Evolutionary conservation across 768 basidiomycete species (phyloP).

Genomic region (Mycena sanguinolenta): DNA sequence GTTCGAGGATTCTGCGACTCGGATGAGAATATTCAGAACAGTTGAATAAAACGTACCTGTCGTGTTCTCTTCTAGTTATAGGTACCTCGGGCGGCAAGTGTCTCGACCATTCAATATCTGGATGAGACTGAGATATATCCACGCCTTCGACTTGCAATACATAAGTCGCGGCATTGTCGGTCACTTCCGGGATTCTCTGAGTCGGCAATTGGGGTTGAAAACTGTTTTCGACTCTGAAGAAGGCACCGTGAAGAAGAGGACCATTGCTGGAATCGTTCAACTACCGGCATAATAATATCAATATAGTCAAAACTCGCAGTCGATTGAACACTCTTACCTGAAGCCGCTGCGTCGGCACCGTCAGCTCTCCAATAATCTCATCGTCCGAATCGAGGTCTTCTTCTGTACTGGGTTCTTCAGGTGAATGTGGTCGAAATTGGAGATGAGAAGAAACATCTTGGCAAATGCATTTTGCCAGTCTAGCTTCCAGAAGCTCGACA

Average conservation of each 20-base stretch:
- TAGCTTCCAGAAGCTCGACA: slow-evolving; percentile 19
- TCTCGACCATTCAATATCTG: slow-evolving; percentile 34
- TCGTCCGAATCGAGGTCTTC: slow-evolving; percentile 29
- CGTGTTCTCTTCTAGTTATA: slow-evolving; percentile 35
- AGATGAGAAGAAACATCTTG: slow-evolving; percentile 28
- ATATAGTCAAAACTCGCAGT: too few relatives aligned
- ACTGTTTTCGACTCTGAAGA: slow-evolving; percentile 1
- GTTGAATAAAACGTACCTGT: slow-evolving; percentile 28
- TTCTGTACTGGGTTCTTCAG: slow-evolving; percentile 2
- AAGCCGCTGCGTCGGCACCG: slow-evolving; percentile 27
- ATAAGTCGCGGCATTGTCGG: slow-evolving; percentile 22
- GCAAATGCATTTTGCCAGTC: slow-evolving; percentile 29
- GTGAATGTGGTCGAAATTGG: slow-evolving; percentile 20
- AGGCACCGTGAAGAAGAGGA: slow-evolving; percentile 16
- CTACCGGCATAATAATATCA: slow-evolving; percentile 11
- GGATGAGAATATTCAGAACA: not conserved
- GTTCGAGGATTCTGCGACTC: slow-evolving; percentile 48
- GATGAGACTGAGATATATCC: slow-evolving; percentile 9
- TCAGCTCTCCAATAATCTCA: slow-evolving; percentile 30
- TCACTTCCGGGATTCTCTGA: not conserved
- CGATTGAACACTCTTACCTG: slow-evolving; percentile 14
- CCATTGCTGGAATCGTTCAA: slow-evolving; percentile 26
- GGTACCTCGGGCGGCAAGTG: slow-evolving; percentile 23
- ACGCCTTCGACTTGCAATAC: slow-evolving; percentile 31
- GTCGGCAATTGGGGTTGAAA: slow-evolving; percentile 1